Conservation (phyloP, 768 basidiomycete species). For the Chalciporus pseudorubinellus region DNA sequence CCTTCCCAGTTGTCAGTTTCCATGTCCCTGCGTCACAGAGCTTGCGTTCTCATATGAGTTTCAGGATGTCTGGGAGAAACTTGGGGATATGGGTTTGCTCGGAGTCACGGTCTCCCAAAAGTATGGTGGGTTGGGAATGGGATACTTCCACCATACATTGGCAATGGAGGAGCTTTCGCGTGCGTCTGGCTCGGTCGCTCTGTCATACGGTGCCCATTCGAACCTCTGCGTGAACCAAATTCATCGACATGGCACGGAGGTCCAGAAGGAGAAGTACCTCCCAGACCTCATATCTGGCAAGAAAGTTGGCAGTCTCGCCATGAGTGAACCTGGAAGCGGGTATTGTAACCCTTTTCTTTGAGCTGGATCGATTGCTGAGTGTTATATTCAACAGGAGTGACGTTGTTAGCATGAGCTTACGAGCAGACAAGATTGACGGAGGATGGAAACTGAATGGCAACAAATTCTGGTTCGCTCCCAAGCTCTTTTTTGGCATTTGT, state of each 20-base stretch:
- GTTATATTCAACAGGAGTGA: slow-evolving; percentile 50
- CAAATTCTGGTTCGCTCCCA: slow-evolving; percentile 77
- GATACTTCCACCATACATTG: slow-evolving; percentile 84
- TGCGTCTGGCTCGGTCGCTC: slow-evolving; percentile 87
- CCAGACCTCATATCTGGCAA: slow-evolving; percentile 75
- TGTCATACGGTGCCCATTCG: slow-evolving; percentile 91
- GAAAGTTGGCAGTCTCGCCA: slow-evolving; percentile 87
- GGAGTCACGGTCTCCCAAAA: slow-evolving; percentile 80
- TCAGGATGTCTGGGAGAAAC: slow-evolving; percentile 84
- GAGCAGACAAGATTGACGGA: slow-evolving; percentile 72
- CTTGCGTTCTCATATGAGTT: slow-evolving; percentile 12
- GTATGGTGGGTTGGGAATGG: slow-evolving; percentile 79
- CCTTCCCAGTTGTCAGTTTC: slow-evolving; percentile 65
- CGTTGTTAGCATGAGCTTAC: slow-evolving; percentile 90
- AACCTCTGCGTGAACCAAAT: slow-evolving; percentile 89
- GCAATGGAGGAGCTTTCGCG: slow-evolving; percentile 94
- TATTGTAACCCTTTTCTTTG: slow-evolving; percentile 4
- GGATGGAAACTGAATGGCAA: slow-evolving; percentile 84
- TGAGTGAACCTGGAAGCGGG: slow-evolving; percentile 91
- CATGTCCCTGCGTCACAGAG: background rate
- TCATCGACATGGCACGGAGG: slow-evolving; percentile 76
- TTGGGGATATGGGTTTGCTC: slow-evolving; percentile 90
- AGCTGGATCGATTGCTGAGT: background rate
- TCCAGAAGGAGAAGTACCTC: slow-evolving; percentile 80
- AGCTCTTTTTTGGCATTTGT: background rate